Evolutionary conservation across 805 yeast genomes (phyloP).

Genomic region (Pichia eremophila): DNA sequence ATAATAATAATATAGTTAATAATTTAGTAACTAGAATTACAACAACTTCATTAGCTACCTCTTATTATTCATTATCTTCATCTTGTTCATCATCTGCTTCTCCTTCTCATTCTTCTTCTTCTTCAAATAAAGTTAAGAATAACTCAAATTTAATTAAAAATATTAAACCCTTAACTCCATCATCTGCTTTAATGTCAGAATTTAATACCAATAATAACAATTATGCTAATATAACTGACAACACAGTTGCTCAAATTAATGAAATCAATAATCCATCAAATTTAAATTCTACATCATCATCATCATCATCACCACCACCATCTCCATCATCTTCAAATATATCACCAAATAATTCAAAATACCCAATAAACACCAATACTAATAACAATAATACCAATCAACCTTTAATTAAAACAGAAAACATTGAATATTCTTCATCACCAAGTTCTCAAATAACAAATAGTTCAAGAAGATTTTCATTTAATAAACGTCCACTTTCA

Average conservation of each 20-base stretch:
- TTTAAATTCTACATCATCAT: too few relatives aligned
- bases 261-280: not conserved
- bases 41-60: too few relatives aligned
- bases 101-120: not conserved
- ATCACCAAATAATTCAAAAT: too few relatives aligned
- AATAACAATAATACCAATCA: not conserved
- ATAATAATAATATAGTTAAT: too few relatives aligned
- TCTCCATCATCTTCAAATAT: not conserved
- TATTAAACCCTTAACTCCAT: slow-evolving; percentile 1
- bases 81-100: too few relatives aligned
- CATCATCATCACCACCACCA: not conserved
- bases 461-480: slow-evolving; percentile 19
- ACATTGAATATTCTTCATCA: not conserved
- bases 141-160: not conserved
- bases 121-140: not conserved
- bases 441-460: slow-evolving; percentile 3
- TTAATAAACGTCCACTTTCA: slow-evolving; percentile 22
- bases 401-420: too few relatives aligned
- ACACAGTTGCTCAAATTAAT: not conserved
- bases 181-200: not conserved
- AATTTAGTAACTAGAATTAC: too few relatives aligned
- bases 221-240: not conserved
- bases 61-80: too few relatives aligned
- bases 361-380: too few relatives aligned
- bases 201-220: too few relatives aligned